These are phyloP conservation scores for Neobulgaria alba DNA, from an alignment of 2,329 filamentous ascomycete genomes.

Conservation along the genomic window DNA sequence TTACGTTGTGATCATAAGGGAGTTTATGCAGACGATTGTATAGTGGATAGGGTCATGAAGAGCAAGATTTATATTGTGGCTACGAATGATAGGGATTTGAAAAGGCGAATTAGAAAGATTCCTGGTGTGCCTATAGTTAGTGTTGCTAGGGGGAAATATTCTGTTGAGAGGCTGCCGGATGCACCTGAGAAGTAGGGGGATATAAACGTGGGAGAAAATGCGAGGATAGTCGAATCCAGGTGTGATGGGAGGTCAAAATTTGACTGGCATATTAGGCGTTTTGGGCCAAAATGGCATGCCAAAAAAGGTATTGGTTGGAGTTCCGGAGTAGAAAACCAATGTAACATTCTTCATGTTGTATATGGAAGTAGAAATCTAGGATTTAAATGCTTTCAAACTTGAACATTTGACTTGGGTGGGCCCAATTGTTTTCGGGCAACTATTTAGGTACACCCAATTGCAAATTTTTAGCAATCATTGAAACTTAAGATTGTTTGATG, in stretches of 20 bases:
- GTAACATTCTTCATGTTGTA: no score
- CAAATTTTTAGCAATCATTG: no score
- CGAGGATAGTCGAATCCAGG: background rate
- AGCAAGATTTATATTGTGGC: conserved; percentile 72
- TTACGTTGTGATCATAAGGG: conserved; percentile 87
- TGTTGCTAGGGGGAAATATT: conserved; percentile 82
- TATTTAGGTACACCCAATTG: no score
- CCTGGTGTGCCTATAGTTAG: conserved; percentile 63
- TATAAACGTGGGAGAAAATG: background rate
- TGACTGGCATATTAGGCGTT: background rate
- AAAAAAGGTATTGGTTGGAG: background rate
- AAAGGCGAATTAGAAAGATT: conserved; percentile 73
- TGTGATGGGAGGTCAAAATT: background rate
- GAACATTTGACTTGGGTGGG: no score
- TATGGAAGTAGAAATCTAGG: no score
- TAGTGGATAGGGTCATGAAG: conserved; percentile 64
- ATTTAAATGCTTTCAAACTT: no score
- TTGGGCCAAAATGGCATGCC: background rate
- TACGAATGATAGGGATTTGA: conserved; percentile 70
- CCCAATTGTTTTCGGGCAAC: no score
- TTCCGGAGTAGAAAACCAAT: background rate
- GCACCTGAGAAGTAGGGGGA: conserved; percentile 52
- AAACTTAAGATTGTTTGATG: no score
- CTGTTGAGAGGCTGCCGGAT: conserved; percentile 84
- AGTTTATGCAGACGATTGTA: conserved; percentile 78